These are phyloP conservation scores for Botrytis fabae DNA, from an alignment of 2,329 filamentous ascomycete genomes.

Conservation along the genomic window DNA sequence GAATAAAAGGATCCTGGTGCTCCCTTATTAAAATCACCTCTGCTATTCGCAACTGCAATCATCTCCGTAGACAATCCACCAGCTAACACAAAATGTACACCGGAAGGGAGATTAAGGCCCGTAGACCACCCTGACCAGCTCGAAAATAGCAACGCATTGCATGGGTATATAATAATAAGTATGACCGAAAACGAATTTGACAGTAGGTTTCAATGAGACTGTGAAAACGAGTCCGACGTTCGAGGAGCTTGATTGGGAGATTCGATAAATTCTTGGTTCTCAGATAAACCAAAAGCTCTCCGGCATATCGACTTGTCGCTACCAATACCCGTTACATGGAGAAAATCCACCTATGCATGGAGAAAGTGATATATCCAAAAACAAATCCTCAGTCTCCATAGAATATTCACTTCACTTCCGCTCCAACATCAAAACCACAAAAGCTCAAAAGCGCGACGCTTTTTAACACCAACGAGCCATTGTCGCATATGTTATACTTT, in stretches of 20 bases:
- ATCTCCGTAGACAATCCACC: constrained; percentile 48
- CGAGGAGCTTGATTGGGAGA: constrained; percentile 42
- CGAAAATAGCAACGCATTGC: constrained; percentile 40
- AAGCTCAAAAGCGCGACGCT: background rate
- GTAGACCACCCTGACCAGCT: constrained; percentile 46
- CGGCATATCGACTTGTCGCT: background rate
- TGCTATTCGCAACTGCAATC: constrained; percentile 45
- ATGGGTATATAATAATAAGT: constrained; percentile 48
- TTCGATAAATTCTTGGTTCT: constrained; percentile 39
- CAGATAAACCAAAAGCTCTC: constrained; percentile 22
- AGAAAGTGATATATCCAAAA: background rate
- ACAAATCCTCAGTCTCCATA: background rate
- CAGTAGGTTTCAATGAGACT: constrained; percentile 41
- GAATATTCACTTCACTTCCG: background rate
- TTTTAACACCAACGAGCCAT: background rate
- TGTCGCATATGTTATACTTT: background rate
- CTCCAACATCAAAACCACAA: background rate
- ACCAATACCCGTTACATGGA: background rate
- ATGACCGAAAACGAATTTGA: constrained; percentile 50
- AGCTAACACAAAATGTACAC: constrained; percentile 44
- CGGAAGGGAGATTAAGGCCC: constrained; percentile 45
- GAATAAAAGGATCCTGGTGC: background rate
- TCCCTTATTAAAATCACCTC: constrained; percentile 42
- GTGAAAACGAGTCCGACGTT: constrained; percentile 40
- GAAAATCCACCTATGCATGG: too few species aligned